Conservation (phyloP, 2,329 filamentous ascomycete species). For the Thyridium curvatum region DNA sequence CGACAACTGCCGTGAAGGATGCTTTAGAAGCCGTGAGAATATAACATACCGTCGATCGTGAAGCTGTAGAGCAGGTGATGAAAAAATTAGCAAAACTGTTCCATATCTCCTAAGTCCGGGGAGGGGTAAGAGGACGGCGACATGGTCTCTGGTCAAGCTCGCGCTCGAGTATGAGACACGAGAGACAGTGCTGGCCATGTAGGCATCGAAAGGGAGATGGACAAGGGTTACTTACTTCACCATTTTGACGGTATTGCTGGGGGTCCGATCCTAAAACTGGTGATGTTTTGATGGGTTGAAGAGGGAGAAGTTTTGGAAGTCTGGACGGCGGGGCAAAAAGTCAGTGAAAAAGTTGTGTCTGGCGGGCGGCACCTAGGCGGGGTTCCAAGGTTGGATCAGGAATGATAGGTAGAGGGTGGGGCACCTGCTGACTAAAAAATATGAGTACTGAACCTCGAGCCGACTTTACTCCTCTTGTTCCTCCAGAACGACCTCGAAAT, state of each 20-base stretch:
- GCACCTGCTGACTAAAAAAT: no score
- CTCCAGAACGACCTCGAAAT: no score
- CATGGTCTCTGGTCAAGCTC: background rate
- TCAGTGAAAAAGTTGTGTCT: no score
- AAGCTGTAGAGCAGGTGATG: slow-evolving; percentile 56
- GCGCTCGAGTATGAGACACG: background rate
- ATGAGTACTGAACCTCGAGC: no score
- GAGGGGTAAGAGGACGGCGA: background rate
- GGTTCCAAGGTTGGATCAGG: no score
- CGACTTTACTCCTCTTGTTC: no score
- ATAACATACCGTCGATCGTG: slow-evolving; percentile 78
- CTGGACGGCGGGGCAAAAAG: no score
- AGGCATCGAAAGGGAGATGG: slow-evolving; percentile 2
- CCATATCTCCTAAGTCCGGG: slow-evolving; percentile 5
- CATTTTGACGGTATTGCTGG: slow-evolving; percentile 84
- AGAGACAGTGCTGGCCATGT: slow-evolving; percentile 2
- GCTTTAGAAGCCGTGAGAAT: background rate
- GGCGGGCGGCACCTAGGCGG: no score
- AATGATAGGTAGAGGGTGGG: no score
- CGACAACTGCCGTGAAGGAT: background rate
- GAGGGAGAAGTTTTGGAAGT: background rate
- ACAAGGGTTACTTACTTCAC: slow-evolving; percentile 77
- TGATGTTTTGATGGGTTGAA: slow-evolving; percentile 9
- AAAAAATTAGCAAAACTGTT: slow-evolving; percentile 35
- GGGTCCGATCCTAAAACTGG: slow-evolving; percentile 17